Evolutionary conservation across 768 basidiomycete genomes (phyloP).

Genomic region (Boletus tylopilopsis): DNA sequence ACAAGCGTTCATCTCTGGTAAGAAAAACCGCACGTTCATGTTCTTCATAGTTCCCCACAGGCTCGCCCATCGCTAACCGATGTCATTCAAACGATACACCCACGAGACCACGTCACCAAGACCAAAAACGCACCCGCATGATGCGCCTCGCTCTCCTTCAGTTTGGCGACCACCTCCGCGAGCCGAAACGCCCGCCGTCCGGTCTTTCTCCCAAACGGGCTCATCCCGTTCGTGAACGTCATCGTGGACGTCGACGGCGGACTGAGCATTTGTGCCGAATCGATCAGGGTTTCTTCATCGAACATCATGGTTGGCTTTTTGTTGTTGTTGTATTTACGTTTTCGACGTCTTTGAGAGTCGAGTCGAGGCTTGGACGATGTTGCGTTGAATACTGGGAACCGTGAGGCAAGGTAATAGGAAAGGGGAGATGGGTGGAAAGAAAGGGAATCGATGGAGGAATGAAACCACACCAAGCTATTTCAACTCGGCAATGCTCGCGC

Average conservation of each 20-base stretch:
- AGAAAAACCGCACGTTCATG: slow-evolving; percentile 33
- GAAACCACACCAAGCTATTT: too few relatives aligned
- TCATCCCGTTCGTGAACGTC: slow-evolving; percentile 8
- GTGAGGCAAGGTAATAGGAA: too few relatives aligned
- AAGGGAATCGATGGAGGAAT: too few relatives aligned
- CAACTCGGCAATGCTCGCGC: too few relatives aligned
- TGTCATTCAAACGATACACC: not conserved
- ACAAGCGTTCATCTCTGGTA: too few relatives aligned
- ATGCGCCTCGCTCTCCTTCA: slow-evolving; percentile 36
- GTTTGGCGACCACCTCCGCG: slow-evolving; percentile 41
- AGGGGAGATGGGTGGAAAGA: too few relatives aligned
- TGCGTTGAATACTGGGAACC: too few relatives aligned
- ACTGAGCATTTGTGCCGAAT: slow-evolving; percentile 14
- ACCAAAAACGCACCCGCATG: slow-evolving; percentile 27
- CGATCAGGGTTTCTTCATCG: slow-evolving; percentile 26
- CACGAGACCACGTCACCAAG: not conserved
- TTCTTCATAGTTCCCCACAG: slow-evolving; percentile 36
- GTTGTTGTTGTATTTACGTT: not conserved
- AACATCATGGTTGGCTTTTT: slow-evolving; percentile 6
- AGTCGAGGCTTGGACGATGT: too few relatives aligned
- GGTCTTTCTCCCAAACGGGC: slow-evolving; percentile 2
- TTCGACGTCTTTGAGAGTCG: too few relatives aligned
- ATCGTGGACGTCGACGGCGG: slow-evolving; percentile 13
- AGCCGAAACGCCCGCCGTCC: slow-evolving; percentile 38
- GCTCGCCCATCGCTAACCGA: slow-evolving; percentile 27